A percentile compares a stretch with the other conserved stretches of the same genome.
Evolutionary conservation across 2,329 filamentous ascomycete species (phyloP).

Genomic region (Chlorencoelia australis): DNA sequence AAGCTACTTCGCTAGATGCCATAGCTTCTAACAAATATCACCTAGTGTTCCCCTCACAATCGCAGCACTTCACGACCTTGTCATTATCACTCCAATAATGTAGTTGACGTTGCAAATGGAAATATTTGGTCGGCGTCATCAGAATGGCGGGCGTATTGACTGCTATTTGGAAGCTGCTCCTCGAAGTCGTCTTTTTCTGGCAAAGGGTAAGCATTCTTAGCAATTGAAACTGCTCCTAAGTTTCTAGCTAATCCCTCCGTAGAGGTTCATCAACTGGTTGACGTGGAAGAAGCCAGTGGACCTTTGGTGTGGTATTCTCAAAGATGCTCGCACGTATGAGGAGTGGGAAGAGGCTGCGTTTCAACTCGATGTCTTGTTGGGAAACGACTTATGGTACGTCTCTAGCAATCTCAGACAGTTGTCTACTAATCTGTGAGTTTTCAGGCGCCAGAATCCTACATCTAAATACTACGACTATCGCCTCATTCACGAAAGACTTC

Average conservation of each 20-base stretch:
- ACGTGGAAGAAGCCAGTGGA: conserved; percentile 53
- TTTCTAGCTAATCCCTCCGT: no score
- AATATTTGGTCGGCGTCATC: no score
- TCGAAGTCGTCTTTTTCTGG: conserved; percentile 55
- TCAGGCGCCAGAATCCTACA: conserved; percentile 70
- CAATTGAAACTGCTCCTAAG: neutral
- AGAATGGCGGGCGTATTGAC: conserved; percentile 22
- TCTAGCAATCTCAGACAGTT: neutral
- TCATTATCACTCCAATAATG: no score
- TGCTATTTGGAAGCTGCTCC: conserved; percentile 46
- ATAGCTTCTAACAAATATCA: no score
- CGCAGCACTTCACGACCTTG: no score
- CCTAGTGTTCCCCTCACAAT: no score
- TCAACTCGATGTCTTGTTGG: conserved; percentile 71
- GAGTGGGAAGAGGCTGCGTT: conserved; percentile 82
- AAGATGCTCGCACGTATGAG: conserved; percentile 61
- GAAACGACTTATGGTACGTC: conserved; percentile 66
- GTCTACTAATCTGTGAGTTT: conserved; percentile 10
- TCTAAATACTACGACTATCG: conserved; percentile 79
- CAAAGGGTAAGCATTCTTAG: conserved; percentile 35
- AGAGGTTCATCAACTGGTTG: conserved; percentile 64
- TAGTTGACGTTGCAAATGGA: no score
- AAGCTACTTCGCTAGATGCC: no score
- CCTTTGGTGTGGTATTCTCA: conserved; percentile 54
- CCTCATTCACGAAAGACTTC: conserved; percentile 68